Conservation (phyloP, 805 yeast species). For the Saccharomycopsis microspora region DNA sequence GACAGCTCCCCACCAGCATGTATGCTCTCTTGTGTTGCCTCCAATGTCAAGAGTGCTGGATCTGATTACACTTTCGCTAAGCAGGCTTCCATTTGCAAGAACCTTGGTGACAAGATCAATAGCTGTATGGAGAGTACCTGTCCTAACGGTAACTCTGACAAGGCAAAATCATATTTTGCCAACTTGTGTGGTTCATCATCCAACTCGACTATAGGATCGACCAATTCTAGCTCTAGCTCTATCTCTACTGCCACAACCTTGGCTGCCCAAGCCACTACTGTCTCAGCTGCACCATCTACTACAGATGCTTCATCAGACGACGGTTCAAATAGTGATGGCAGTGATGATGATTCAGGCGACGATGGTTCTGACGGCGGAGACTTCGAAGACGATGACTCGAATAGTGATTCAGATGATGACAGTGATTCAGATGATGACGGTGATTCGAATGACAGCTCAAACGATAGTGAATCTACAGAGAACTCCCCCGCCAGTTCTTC, state of each 20-base stretch:
- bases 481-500: too few species aligned
- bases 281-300: too few species aligned
- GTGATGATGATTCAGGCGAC: too few species aligned
- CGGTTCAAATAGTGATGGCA: too few species aligned
- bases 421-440: too few species aligned
- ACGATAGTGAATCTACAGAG: too few species aligned
- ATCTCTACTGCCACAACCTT: conserved; percentile 17
- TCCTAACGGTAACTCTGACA: conserved; percentile 46
- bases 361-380: too few species aligned
- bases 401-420: too few species aligned
- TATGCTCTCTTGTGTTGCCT: conserved; percentile 76
- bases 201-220: conserved; percentile 17
- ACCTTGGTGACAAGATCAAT: conserved; percentile 39
- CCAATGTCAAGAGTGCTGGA: conserved; percentile 38
- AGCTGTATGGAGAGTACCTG: conserved; percentile 57
- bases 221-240: conserved; percentile 21
- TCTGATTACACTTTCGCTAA: conserved; percentile 8
- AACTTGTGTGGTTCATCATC: conserved; percentile 36
- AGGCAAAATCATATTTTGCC: conserved; percentile 51
- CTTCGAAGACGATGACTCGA: too few species aligned
- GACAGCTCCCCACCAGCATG: conserved; percentile 75
- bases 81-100: conserved; percentile 30
- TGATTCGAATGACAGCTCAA: too few species aligned
- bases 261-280: too few species aligned
- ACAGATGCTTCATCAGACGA: too few species aligned